Percentiles rank a stretch among this genome's conserved stretches.
Conservation (phyloP, 108 stramenopile genomes). For the Nitzschia inconspicua region DNA sequence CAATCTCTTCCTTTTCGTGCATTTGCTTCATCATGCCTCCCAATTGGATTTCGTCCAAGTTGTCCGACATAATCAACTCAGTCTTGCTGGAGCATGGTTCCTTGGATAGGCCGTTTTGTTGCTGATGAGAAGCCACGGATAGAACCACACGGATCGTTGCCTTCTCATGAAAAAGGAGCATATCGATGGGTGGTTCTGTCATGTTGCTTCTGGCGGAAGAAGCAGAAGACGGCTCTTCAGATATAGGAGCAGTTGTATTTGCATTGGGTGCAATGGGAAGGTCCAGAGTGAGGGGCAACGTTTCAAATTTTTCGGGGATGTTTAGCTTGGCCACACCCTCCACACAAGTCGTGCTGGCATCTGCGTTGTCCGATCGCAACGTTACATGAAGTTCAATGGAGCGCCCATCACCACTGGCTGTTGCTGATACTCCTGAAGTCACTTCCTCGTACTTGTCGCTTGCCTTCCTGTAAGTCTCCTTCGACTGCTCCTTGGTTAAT, state of each 20-base stretch:
- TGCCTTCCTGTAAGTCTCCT: neutral
- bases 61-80: slow-evolving; percentile 4
- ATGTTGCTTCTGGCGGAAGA: neutral
- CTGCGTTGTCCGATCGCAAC: slow-evolving; percentile 5
- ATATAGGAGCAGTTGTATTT: no score
- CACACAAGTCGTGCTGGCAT: neutral
- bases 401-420: neutral
- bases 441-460: neutral
- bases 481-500: neutral
- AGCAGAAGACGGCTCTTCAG: neutral
- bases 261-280: slow-evolving; percentile 32
- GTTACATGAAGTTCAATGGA: slow-evolving; percentile 22
- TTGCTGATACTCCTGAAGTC: neutral
- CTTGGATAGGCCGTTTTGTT: neutral
- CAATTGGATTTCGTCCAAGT: slow-evolving; percentile 4
- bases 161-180: slow-evolving; percentile 2
- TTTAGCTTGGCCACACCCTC: slow-evolving; percentile 32
- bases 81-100: no score
- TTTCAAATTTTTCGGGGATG: slow-evolving; percentile 15
- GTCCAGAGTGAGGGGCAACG: slow-evolving; percentile 20
- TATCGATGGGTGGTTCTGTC: neutral
- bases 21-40: slow-evolving; percentile 20
- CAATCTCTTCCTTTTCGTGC: slow-evolving; percentile 14
- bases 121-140: neutral
- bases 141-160: slow-evolving; percentile 33